Base-by-base conservation (phyloP, 164 flowering plant species). In the Vitis rupestris region DNA sequence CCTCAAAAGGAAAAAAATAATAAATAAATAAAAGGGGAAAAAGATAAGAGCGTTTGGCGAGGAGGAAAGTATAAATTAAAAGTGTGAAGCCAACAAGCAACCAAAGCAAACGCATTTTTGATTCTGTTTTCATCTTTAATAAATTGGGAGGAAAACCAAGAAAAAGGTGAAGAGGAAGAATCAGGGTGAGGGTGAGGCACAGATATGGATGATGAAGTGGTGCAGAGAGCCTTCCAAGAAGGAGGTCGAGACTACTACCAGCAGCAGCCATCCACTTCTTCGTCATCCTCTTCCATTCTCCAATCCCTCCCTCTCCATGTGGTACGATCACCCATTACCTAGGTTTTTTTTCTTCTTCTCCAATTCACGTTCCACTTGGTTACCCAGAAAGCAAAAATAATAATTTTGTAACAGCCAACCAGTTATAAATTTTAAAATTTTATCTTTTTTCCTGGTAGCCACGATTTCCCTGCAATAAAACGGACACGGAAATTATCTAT, bases 221-320 rank as follows among this genome's bases (percentile, higher is more conserved):
- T 92, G 37, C 93, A 89, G 81, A 79, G 98, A 75, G 98, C 89
- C 9, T 84, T 94, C 64, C 88, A 90, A 67, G 98, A 87, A 81
- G 96, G 97, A 44, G 98, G 97, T 1, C 82, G 97, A n/a, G 97
- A 89, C 59, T 89, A 80, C 70, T 88, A 69, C 74, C 92, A 82
- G n/a, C 89, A 85, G 19, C 86, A 78, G 57, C 87, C 91, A 5
- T 79, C 94, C 12, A 78, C 94, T 67, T 82, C 97, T 3, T 80
- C 90, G 27, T 83, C 90, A 9, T 85, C 94, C 4, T 80, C 97
- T 10, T 93, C 98, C 15, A 90, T 94, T 52, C 94, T 94, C 59
- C 98, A 94, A 72, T 94, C 98, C 30, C 95, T 94, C 19, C 97
- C 98, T 73, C 92, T 94, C 78, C 98, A 94, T 69, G 97, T 85